Evolutionary conservation across 768 basidiomycete genomes (phyloP).

Genomic region (Sporobolomyces pararoseus): DNA sequence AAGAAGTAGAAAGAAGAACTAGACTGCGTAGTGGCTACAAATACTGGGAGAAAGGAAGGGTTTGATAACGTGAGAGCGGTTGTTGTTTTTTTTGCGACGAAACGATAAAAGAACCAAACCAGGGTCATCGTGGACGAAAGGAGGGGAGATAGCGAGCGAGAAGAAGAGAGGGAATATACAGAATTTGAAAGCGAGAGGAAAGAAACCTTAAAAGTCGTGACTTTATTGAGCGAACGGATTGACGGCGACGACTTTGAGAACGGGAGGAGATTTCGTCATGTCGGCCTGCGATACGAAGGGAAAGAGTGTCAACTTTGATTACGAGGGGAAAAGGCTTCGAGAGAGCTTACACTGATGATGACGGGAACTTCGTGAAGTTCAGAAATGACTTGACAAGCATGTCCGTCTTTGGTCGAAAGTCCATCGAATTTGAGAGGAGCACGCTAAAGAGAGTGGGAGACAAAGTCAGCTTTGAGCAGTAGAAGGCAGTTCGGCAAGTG

Average conservation of each 20-base stretch:
- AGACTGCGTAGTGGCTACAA: too few species aligned
- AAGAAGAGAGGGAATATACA: background rate
- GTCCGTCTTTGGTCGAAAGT: conserved; percentile 25
- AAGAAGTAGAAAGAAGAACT: too few species aligned
- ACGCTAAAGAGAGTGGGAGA: conserved; percentile 20
- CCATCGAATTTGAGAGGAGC: conserved; percentile 16
- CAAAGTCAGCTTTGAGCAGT: background rate
- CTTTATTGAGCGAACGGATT: conserved; percentile 62
- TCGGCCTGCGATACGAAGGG: conserved; percentile 25
- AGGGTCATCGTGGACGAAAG: background rate
- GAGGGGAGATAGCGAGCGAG: background rate
- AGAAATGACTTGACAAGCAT: conserved; percentile 23
- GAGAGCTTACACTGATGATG: conserved; percentile 21
- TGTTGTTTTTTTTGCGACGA: background rate
- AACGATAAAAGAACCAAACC: background rate
- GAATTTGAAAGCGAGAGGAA: too few species aligned
- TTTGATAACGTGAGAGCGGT: too few species aligned
- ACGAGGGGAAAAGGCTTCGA: background rate
- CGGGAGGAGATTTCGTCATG: conserved; percentile 46
- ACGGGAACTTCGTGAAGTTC: conserved; percentile 32
- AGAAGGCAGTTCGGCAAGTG: background rate
- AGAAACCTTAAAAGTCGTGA: too few species aligned
- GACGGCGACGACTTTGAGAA: conserved; percentile 95
- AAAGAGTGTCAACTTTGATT: background rate
- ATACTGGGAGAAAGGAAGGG: too few species aligned